phyloP scores from a whole-genome alignment of 2,329 filamentous ascomycete species.

The Epichloe gansuensis region DNA sequence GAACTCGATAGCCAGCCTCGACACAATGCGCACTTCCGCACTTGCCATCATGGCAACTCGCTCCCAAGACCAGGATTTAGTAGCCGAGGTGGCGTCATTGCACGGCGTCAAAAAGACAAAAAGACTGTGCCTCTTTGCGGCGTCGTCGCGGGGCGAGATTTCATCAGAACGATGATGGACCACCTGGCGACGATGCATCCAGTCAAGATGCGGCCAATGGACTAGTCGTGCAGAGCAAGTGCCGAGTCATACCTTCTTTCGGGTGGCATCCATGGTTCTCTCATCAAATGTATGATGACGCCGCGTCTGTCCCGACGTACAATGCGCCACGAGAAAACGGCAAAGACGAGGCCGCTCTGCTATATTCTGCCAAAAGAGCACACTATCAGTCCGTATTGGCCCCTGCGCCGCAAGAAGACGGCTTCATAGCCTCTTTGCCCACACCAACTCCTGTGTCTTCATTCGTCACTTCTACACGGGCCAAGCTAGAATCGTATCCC shows the following conservation, averaged over 20 bases:
- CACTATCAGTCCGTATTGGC: constrained; percentile 62
- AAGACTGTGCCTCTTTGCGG: background rate
- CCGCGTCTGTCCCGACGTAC: constrained; percentile 24
- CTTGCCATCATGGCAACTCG: constrained; percentile 71
- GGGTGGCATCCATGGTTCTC: constrained; percentile 87
- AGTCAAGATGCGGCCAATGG: background rate
- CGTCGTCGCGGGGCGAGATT: background rate
- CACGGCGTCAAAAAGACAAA: constrained; percentile 30
- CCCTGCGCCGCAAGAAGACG: constrained; percentile 30
- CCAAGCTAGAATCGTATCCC: constrained; percentile 44
- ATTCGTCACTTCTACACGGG: constrained; percentile 44
- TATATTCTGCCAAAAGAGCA: constrained; percentile 27
- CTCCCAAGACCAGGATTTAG: constrained; percentile 62
- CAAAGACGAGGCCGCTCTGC: constrained; percentile 9
- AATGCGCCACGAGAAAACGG: constrained; percentile 11
- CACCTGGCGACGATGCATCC: background rate
- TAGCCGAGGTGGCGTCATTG: constrained; percentile 47
- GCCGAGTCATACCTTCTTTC: constrained; percentile 52
- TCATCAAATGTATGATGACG: constrained; percentile 59
- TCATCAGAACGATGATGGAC: background rate
- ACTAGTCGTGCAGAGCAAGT: constrained; percentile 3
- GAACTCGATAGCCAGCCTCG: constrained; percentile 43
- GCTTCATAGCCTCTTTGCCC: constrained; percentile 40
- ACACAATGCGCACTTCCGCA: constrained; percentile 50
- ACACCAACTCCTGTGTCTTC: constrained; percentile 46